Conservation (phyloP, 495 filamentous ascomycete genomes). For the Saxispiralis lemnorum region DNA sequence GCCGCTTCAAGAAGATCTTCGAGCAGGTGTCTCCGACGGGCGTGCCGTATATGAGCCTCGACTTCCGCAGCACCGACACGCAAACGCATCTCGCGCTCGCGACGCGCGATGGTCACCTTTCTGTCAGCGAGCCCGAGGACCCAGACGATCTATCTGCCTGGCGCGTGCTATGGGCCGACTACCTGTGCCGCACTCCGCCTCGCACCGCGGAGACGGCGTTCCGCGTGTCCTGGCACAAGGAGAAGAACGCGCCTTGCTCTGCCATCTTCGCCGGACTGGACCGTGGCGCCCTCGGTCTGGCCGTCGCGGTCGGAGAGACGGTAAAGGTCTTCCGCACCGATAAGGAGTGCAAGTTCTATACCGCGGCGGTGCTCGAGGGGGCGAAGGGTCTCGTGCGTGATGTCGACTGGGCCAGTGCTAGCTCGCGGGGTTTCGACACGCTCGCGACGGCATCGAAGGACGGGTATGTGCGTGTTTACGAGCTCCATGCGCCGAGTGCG, state of each 20-base stretch:
- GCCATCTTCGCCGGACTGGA: conserved; percentile 60
- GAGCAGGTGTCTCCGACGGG: conserved; percentile 38
- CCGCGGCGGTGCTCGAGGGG: conserved; percentile 52
- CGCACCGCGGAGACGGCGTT: conserved; percentile 76
- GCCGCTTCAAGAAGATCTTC: conserved; percentile 55
- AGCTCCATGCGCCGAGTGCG: conserved; percentile 43
- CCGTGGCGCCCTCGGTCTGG: conserved; percentile 51
- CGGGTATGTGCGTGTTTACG: conserved; percentile 68
- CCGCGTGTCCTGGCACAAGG: conserved; percentile 67
- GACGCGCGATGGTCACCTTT: conserved; percentile 60
- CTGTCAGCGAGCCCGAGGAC: conserved; percentile 69
- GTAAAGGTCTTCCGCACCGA: conserved; percentile 67
- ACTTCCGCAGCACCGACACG: conserved; percentile 55
- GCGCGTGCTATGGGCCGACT: conserved; percentile 51
- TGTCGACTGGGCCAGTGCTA: conserved; percentile 81
- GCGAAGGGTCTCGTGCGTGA: conserved; percentile 70
- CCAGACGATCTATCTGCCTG: conserved; percentile 68
- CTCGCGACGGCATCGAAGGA: conserved; percentile 87
- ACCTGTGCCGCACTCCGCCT: conserved; percentile 39
- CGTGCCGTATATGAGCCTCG: conserved; percentile 56
- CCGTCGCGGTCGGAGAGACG: conserved; percentile 66
- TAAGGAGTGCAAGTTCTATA: conserved; percentile 49
- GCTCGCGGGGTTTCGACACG: conserved; percentile 69
- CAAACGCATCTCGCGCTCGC: conserved; percentile 69
- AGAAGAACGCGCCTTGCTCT: conserved; percentile 58